Conservation (phyloP, 83 land plant genomes). For the Picea mariana region DNA sequence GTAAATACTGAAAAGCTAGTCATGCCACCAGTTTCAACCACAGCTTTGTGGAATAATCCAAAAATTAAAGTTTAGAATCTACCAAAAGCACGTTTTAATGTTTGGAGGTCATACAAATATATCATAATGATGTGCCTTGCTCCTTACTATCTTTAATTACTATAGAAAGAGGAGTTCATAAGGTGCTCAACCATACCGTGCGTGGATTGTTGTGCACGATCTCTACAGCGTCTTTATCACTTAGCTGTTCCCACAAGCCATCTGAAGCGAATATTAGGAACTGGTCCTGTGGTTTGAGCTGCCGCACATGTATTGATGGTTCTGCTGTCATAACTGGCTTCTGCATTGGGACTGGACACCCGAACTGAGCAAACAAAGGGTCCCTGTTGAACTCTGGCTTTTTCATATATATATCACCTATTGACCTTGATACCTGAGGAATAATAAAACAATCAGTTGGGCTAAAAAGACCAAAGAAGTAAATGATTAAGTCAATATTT, state of each 20-base stretch:
- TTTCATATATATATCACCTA: constrained; percentile 70
- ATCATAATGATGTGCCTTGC: not conserved
- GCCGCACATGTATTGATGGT: constrained; percentile 46
- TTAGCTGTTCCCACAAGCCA: constrained; percentile 73
- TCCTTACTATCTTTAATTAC: not conserved
- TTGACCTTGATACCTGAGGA: constrained; percentile 62
- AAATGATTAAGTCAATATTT: not conserved
- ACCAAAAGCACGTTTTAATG: too few relatives aligned
- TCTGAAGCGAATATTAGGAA: constrained; percentile 77
- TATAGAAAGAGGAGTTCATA: not conserved
- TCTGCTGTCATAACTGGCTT: constrained; percentile 63
- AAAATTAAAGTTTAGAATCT: not conserved
- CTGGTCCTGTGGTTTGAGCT: constrained; percentile 49
- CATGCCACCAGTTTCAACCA: not conserved
- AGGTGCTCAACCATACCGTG: constrained; percentile 32
- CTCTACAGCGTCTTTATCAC: constrained; percentile 55
- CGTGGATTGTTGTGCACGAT: constrained; percentile 61
- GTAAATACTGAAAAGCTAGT: not conserved
- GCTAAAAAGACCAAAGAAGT: not conserved
- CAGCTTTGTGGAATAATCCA: not conserved
- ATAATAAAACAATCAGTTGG: not conserved
- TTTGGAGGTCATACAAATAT: not conserved
- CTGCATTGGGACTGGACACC: constrained; percentile 41
- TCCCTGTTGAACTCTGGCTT: constrained; percentile 55
- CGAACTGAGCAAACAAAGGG: constrained; percentile 48